Conservation (phyloP, 768 basidiomycete species). For the Multifurca ochricompacta region DNA sequence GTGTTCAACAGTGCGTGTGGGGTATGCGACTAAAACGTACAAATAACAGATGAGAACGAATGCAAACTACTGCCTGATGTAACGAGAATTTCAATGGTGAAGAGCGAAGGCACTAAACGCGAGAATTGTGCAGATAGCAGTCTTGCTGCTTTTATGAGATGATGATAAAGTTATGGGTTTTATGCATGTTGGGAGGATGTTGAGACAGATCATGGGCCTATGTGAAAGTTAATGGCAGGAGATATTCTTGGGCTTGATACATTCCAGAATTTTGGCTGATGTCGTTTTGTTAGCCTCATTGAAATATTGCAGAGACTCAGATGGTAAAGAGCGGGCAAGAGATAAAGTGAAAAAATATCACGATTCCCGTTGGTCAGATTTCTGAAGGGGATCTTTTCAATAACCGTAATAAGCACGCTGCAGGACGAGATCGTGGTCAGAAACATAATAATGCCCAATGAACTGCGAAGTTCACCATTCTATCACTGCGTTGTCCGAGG, state of each 20-base stretch:
- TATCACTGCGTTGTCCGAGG: slow-evolving; percentile 36
- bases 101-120: slow-evolving; percentile 3
- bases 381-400: slow-evolving; percentile 8
- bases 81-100: slow-evolving; percentile 3
- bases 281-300: not conserved
- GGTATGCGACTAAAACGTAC: not conserved
- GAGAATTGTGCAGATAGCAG: slow-evolving; percentile 20
- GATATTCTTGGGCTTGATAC: slow-evolving; percentile 16
- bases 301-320: slow-evolving; percentile 18
- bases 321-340: slow-evolving; percentile 5
- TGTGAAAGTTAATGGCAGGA: slow-evolving; percentile 12
- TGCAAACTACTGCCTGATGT: slow-evolving; percentile 8
- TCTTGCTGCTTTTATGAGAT: slow-evolving; percentile 17
- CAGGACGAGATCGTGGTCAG: slow-evolving; percentile 19
- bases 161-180: slow-evolving; percentile 11
- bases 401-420: slow-evolving; percentile 57
- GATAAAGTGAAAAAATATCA: slow-evolving; percentile 15
- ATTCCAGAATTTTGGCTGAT: slow-evolving; percentile 13
- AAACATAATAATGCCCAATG: not conserved
- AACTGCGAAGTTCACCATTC: slow-evolving; percentile 38
- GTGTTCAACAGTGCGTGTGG: not conserved
- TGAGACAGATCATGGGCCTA: slow-evolving; percentile 12
- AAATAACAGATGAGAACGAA: slow-evolving; percentile 10
- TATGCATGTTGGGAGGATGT: slow-evolving; percentile 12
- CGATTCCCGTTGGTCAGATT: slow-evolving; percentile 14